Base-by-base conservation (phyloP, 1,284 basidiomycete genomes). In the Laetiporus sulphureus region DNA sequence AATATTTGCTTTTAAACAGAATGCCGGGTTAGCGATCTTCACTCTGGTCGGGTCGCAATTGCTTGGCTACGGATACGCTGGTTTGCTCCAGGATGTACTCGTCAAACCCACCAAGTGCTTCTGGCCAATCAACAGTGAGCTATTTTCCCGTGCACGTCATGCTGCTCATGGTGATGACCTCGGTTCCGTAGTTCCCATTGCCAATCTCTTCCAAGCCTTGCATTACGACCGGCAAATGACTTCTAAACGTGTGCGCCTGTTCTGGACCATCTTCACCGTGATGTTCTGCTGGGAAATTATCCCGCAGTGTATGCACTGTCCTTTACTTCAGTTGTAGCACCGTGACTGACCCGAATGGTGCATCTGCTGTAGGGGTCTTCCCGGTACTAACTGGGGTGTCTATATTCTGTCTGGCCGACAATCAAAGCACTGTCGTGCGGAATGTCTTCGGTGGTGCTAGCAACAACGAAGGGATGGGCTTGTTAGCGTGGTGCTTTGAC, bases 391-490 rank as follows among this genome's bases (percentile, higher is more conserved):
- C 71, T 0, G 74, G 73, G 3, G 48, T 76, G 24, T 75, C 60
- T 1, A 68, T 83, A 23, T 72, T 80, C 56, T 83, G 80, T 47
- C 61, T 83, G 13, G 79, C 75, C 6, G 66, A 71, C 45, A 77
- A 67, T 38, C 59, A 63, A 16, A 72, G 59, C 18, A 48, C 64
- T 0, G 58, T 69, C 19, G 70, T 80, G 53, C 72, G 77, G 1
- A 69, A 70, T 23, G 55, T 83, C 2, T 80, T 83, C 40, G 78
- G 79, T 32, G 77, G 78, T 19, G 73, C 67, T 3, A 73, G 74
- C 48, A 77, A 76, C 47, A 79, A 82, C 45, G 72, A 80, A 54
- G 74, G 73, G 13, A 64, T 76, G 19, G 73, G 71, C 6, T 46
- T 76, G 23, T 53, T 75, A 19, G 66, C 71, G 5, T 54, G 78